Base-by-base conservation (phyloP, 441 rosid genomes). In the Aleurites moluccanus region DNA sequence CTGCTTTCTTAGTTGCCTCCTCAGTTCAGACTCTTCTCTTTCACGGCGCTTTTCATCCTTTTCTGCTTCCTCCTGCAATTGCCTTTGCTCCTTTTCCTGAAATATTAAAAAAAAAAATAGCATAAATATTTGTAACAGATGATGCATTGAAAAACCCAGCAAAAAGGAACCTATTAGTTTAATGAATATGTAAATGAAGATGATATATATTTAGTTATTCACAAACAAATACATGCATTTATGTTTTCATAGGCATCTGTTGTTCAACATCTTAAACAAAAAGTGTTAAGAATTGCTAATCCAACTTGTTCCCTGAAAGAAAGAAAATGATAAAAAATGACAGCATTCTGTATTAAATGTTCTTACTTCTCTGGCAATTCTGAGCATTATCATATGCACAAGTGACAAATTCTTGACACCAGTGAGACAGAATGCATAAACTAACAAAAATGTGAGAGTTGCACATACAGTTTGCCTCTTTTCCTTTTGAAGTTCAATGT, bases 11-110 rank as follows among this genome's bases (percentile, higher is more conserved):
- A 80, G 68, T 62, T 85, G 88, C 74, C 82, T 92, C 80, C 81
- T 84, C 76, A 79, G 80, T 82, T 90, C 99, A 50, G 71, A 62
- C 70, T 87, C 93, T 74, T 86, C 95, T 66, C 87, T 95, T 45
- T 87, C 90, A 75, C 85, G 84, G 55, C 85, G 83, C 77, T 75
- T 87, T 79, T 90, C 92, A 35, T 83, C 92, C 69, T 78, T 84
- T 69, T 85, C 87, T 69, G 86, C 86, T 73, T 86, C 91, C 74
- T 86, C 94, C 64, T 83, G 93, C 77, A 86, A 73, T 52, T 85
- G 55, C 81, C 85, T 92, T 76, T 74, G 85, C 85, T 88, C 97
- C 71, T 86, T 92, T 79, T 91, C 99, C 97, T 95, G 78, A 64
- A 49, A 72, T 6, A n/a, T 53, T 25, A 75, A 67, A 23, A 74